Conservation (phyloP, 1,139 yeast genomes). For the Pneumocystis canis region DNA sequence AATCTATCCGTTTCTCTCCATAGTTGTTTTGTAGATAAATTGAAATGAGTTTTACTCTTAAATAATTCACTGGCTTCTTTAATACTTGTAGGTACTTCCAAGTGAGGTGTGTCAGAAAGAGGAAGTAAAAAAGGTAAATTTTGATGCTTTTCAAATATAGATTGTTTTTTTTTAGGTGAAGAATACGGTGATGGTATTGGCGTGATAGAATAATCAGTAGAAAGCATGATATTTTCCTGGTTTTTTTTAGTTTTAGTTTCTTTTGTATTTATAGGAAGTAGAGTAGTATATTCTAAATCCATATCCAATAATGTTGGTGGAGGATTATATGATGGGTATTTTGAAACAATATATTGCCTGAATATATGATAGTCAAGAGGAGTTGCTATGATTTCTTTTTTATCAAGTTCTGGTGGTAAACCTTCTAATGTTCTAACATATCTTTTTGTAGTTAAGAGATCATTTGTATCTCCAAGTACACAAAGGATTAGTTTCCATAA, state of each 20-base stretch:
- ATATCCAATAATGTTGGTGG: slow-evolving; percentile 34
- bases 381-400: slow-evolving; percentile 37
- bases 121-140: slow-evolving; percentile 73
- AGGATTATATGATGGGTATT: slow-evolving; percentile 57
- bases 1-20: slow-evolving; percentile 59
- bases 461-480: slow-evolving; percentile 47
- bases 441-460: slow-evolving; percentile 35
- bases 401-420: slow-evolving; percentile 25
- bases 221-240: neutral
- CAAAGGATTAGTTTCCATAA: slow-evolving; percentile 46
- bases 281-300: slow-evolving; percentile 32
- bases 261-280: slow-evolving; percentile 25
- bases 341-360: slow-evolving; percentile 54
- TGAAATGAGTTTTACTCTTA: slow-evolving; percentile 45
- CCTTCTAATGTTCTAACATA: slow-evolving; percentile 34
- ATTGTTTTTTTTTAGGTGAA: slow-evolving; percentile 53
- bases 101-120: slow-evolving; percentile 24
- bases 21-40: slow-evolving; percentile 50
- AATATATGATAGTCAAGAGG: slow-evolving; percentile 71
- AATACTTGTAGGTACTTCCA: slow-evolving; percentile 54
- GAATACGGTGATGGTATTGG: slow-evolving; percentile 29
- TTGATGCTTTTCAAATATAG: slow-evolving; percentile 59
- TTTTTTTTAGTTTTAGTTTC: slow-evolving; percentile 18
- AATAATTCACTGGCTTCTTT: slow-evolving; percentile 62
- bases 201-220: slow-evolving; percentile 19